Evolutionary conservation across 108 stramenopile genomes (phyloP), one percentile per base, ranked within the genome.

Genomic region (Phaeodactylum tricornutum): DNA sequence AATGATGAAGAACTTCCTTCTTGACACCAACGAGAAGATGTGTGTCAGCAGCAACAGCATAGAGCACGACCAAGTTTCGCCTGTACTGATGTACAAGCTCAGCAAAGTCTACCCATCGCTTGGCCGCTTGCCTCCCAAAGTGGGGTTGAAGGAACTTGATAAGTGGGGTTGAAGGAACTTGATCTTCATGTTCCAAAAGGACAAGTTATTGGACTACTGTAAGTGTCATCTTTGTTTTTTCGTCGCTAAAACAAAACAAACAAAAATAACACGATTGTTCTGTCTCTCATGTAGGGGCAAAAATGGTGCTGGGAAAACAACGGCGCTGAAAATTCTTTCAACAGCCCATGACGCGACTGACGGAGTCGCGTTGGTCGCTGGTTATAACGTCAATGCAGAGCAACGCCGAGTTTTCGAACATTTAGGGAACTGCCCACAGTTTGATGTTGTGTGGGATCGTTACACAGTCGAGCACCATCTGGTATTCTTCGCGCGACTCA

Each of bases 301-400:
- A 29, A 84, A 84, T 38, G 77, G 77, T 1, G 81, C 84, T 3
- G 83, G 83, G 2, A 85, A 90, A 46, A 81, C 84, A 21, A 83
- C 83, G 8, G 63, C 77, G 0, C 40, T 85, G 22, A 63, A 72
- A 21, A 76, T 90, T 28, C 34, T 85, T 19, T 50, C 81, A 1
- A 76, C 78, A 12, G 58, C 75, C 53, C 64, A 70, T 21, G 62
- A 68, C 29, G 43, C 71, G 6, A 54, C 72, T 16, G 46, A 47
- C 29, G 80, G 87, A 17, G 36, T 70, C 29, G 84, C 67, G 12
- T 47, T 80, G 19, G 60, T 85, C 9, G 59, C 59, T 7, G 88
- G 84, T 12, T 59, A 60, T 50, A 55, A 71, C 48, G 65, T 80
- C 27, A 30, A 34, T 17, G 19, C 40, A 35, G 76, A 90, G 16